Evolutionary conservation across 192 early-diverging fungal genomes (phyloP), one percentile per base, ranked within the genome.

Genomic region (Backusella liffmaniae): DNA sequence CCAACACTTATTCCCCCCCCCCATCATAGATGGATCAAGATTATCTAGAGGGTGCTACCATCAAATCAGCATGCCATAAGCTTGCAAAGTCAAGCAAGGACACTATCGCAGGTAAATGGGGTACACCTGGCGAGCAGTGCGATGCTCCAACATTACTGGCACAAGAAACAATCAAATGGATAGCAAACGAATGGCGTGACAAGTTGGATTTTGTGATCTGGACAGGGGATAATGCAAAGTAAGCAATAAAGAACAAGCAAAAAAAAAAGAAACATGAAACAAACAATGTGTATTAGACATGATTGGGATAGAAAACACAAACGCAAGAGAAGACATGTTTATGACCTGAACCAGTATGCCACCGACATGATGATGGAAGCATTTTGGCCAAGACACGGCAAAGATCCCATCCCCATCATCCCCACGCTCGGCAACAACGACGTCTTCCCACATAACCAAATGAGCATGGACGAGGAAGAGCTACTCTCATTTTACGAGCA

Each of bases 221-320:
- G 87, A 93, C 91, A 6, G 92, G 92, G 4, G 92, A 93, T 73
- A 91, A 86, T 83, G 89, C 88, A 9, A 84, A 86, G 87, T 86
- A 82, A 44, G 66, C n/a, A n/a, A n/a, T n/a, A n/a, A n/a, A 23
- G 35, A 8, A 3, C 5, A n/a, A 5, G 34, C 1, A 29, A 34
- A 35, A 30, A 36, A 30, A 67, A 6, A 1, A 53, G 30, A 30
- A 44, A 51, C 12, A 10, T 13, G 16, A 41, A 70, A 18, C 69
- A 41, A 70, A 70, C 68, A 0, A 0, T 34, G 1, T 34, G 8
- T 30, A 2, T 9, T 62, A 73, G 72, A 62, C 72, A 73, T 59
- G 72, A 73, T 37, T 59, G 53, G 72, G 72, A 73, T 59, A 59
- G 49, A 59, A 59, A 34, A 46, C 35, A 42, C 26, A 53, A 36